phyloP scores from a whole-genome alignment of 2,329 filamentous ascomycete genomes.

The Sphaerulina musiva region DNA sequence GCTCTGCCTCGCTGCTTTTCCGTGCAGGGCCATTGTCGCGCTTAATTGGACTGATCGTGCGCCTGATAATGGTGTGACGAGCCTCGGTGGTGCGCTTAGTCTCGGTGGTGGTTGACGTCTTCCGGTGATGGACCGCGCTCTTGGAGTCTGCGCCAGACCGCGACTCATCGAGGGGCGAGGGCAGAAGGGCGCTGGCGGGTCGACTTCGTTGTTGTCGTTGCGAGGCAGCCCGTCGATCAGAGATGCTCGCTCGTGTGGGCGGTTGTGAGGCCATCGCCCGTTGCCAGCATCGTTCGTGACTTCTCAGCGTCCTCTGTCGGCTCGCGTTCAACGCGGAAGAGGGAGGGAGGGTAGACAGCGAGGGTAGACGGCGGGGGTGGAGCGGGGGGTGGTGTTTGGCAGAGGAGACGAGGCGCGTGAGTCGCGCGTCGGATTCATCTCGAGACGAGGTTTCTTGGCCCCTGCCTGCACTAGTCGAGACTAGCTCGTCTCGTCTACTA shows the following conservation, averaged over 20 bases:
- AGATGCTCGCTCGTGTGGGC: slow-evolving; percentile 24
- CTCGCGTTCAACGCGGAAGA: no score
- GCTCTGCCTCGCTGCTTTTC: slow-evolving; percentile 18
- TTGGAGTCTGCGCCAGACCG: slow-evolving; percentile 15
- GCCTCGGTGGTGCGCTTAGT: slow-evolving; percentile 18
- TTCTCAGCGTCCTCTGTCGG: neutral
- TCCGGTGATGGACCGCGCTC: slow-evolving; percentile 15
- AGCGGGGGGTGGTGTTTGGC: slow-evolving; percentile 3
- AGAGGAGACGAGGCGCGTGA: neutral
- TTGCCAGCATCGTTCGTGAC: slow-evolving; percentile 9
- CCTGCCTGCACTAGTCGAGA: no score
- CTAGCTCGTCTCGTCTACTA: neutral
- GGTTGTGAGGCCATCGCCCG: slow-evolving; percentile 25
- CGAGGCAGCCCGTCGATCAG: slow-evolving; percentile 27
- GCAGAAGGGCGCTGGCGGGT: slow-evolving; percentile 20
- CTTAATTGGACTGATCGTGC: slow-evolving; percentile 20
- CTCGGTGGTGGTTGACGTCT: slow-evolving; percentile 18
- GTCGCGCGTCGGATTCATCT: no score
- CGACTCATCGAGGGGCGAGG: slow-evolving; percentile 16
- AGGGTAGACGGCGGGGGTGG: no score
- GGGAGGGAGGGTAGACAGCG: no score
- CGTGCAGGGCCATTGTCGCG: slow-evolving; percentile 13
- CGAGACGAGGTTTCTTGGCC: no score
- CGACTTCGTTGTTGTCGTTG: slow-evolving; percentile 25
- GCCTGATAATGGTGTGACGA: slow-evolving; percentile 18